Base-by-base conservation (phyloP, 129 eudicot species). In the Kitagawia praeruptora region DNA sequence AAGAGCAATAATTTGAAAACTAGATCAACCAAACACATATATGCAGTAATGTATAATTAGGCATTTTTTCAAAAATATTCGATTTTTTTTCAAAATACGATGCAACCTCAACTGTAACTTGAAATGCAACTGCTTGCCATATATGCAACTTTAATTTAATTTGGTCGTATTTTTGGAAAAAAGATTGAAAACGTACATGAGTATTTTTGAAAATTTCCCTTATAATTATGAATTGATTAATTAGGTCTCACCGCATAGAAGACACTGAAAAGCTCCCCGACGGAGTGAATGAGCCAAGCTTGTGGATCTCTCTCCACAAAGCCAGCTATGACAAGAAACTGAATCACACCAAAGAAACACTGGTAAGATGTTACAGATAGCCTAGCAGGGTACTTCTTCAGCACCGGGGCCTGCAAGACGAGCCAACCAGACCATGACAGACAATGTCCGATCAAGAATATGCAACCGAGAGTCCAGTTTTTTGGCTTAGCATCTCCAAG, bases 391-490 rank as follows among this genome's bases (percentile, higher is more conserved):
- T 92, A 96, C 79, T 89, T 96, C 84, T 96, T 92, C 15, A 96
- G 88, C 23, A 96, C 86, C 7, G 99, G 99, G 42, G 92, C 91
- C 82, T 96, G 99, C 27, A 92, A 39, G 83, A 96, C 99, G 10
- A 96, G 96, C 99, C 99, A 96, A 0, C 90, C 98, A 70, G 99
- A 87, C 99, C 99, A 96, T 0, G 99, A 90, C 34, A 96, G 81
- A 76, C 99, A 96, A 86, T 96, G 99, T 7, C 99, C 99, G 13
- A 96, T 96, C 81, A 96, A 80, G 84, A 83, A 96, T 19, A 96
- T 63, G 93, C 99, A 96, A 4, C 99, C 99, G 47, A 96, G 83
- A 3, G 95, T 88, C 99, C 99, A 96, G 87, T 81, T 96, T 80
- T 96, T 96, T 8, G 96, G 96, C 34, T 78, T 86, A 9, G 96